A percentile compares a stretch with the other conserved stretches of the same genome.
Evolutionary conservation across 139 green algal species (phyloP).

Genomic region (Chlamydomonas eustigma): DNA sequence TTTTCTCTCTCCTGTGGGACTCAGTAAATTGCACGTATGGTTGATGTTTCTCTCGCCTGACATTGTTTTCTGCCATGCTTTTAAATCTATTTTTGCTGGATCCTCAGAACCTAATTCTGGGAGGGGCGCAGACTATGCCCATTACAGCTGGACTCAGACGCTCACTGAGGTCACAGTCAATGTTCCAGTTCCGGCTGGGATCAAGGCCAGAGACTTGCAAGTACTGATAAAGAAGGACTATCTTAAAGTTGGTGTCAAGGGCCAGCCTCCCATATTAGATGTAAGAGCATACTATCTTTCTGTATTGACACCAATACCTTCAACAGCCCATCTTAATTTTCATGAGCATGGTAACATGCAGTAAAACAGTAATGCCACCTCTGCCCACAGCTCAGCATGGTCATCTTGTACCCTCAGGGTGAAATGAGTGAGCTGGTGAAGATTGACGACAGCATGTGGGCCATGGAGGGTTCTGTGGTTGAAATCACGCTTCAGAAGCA

Average conservation of each 20-base stretch:
- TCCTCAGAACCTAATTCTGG: conserved; percentile 75
- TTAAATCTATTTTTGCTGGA: too few species aligned
- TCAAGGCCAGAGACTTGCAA: conserved; percentile 45
- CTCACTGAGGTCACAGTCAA: conserved; percentile 78
- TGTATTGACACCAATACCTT: too few species aligned
- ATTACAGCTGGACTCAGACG: conserved; percentile 92
- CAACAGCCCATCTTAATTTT: too few species aligned
- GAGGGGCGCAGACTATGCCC: conserved; percentile 80
- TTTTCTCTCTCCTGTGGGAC: too few species aligned
- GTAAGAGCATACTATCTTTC: too few species aligned
- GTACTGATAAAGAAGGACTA: conserved; percentile 62
- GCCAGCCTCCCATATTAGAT: conserved; percentile 58
- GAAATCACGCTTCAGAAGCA: conserved; percentile 84
- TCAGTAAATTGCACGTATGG: too few species aligned
- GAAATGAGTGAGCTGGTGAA: conserved; percentile 73
- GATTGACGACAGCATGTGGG: conserved; percentile 90
- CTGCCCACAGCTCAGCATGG: too few species aligned
- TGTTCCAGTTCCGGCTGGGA: conserved; percentile 76
- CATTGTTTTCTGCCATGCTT: too few species aligned
- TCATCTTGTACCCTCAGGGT: too few species aligned
- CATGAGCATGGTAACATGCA: too few species aligned
- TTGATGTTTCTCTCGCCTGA: too few species aligned
- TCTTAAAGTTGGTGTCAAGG: conserved; percentile 73
- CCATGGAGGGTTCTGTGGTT: conserved; percentile 53
- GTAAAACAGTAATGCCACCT: too few species aligned